phyloP scores from a whole-genome alignment of 495 filamentous ascomycete species.

The Aspergillus ostianus region DNA sequence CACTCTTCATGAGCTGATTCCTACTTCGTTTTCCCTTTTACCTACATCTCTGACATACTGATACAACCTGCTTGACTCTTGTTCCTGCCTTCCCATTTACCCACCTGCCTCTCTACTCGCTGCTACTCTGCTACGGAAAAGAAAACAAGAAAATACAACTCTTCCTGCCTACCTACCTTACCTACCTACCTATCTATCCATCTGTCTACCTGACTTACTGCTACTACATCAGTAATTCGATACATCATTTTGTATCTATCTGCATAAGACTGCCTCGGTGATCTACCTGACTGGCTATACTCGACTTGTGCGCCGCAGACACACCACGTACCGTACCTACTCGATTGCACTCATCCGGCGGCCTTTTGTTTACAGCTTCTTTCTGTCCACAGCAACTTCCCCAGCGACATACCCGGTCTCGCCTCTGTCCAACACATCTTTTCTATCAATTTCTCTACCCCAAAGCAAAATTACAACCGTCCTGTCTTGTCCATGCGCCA shows the following conservation, averaged over 20 bases:
- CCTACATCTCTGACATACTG: background rate
- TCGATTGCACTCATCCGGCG: background rate
- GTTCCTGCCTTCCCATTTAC: background rate
- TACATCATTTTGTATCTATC: conserved; percentile 7
- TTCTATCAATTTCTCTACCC: too few species aligned
- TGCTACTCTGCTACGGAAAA: background rate
- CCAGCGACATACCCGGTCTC: conserved; percentile 1
- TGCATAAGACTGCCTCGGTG: conserved; percentile 1
- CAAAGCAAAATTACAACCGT: background rate
- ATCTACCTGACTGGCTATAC: background rate
- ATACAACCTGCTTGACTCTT: background rate
- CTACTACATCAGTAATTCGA: conserved; percentile 6
- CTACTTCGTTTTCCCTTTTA: background rate
- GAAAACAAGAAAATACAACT: too few species aligned
- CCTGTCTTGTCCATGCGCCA: conserved; percentile 1
- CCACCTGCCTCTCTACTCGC: too few species aligned
- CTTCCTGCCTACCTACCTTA: too few species aligned
- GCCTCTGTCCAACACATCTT: too few species aligned
- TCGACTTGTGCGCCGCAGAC: background rate
- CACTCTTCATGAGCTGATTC: conserved; percentile 12
- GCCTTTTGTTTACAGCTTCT: background rate
- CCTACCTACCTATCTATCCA: too few species aligned
- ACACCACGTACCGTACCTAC: background rate
- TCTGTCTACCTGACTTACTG: background rate
- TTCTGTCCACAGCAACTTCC: background rate